These are phyloP conservation scores for Leccinum subgranulosum DNA, from an alignment of 768 basidiomycete genomes.

Conservation along the genomic window DNA sequence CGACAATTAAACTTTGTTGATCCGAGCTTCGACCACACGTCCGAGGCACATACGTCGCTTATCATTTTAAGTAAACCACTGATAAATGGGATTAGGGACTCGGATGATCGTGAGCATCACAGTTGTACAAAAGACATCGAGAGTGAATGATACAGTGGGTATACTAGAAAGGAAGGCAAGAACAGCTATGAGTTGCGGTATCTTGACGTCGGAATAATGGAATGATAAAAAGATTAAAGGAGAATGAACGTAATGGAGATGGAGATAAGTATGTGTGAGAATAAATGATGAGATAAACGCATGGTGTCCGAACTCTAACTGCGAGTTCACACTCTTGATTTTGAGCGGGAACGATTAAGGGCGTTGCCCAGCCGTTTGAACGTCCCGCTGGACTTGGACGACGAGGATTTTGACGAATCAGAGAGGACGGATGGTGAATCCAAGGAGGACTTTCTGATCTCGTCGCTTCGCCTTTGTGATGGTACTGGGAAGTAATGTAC, in stretches of 20 bases:
- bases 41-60: background rate
- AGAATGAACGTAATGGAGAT: constrained; percentile 7
- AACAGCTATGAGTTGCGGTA: background rate
- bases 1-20: constrained; percentile 15
- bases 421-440: constrained; percentile 31
- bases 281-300: background rate
- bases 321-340: constrained; percentile 14
- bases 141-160: constrained; percentile 13
- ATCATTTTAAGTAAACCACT: background rate
- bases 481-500: constrained; percentile 35
- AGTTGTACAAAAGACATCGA: background rate
- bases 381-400: constrained; percentile 21
- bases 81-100: background rate
- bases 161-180: background rate
- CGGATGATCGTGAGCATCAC: constrained; percentile 5
- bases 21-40: background rate
- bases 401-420: constrained; percentile 15
- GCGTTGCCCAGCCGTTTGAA: constrained; percentile 19
- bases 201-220: constrained; percentile 16
- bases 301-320: background rate
- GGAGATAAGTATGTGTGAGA: constrained; percentile 5
- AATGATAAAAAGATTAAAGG: constrained; percentile 12
- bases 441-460: constrained; percentile 23
- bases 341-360: constrained; percentile 22
- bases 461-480: constrained; percentile 31